Evolutionary conservation across 2,329 filamentous ascomycete genomes (phyloP).

Genomic region (Lachnellula cervina): DNA sequence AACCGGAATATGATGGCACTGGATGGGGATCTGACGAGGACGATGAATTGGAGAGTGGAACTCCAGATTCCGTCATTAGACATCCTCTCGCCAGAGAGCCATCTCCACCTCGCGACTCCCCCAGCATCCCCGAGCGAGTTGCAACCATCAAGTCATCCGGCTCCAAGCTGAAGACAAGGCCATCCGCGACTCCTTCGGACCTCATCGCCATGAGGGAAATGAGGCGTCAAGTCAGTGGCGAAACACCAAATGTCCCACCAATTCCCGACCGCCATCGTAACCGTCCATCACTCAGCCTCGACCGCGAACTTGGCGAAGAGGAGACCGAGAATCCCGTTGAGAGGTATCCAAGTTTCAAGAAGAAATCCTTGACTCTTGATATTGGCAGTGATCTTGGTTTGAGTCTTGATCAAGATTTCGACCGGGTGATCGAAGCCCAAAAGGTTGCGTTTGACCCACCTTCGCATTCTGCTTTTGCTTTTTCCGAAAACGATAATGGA

Average conservation of each 20-base stretch:
- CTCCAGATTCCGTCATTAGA: conserved; percentile 86
- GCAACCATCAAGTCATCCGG: conserved; percentile 88
- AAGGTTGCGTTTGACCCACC: conserved; percentile 66
- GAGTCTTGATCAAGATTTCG: conserved; percentile 87
- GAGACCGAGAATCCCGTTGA: conserved; percentile 31
- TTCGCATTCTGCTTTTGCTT: conserved; percentile 21
- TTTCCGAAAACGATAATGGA: conserved; percentile 31
- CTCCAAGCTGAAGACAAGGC: conserved; percentile 80
- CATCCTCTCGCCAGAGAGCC: conserved; percentile 51
- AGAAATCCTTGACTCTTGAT: conserved; percentile 75
- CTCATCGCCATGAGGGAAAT: conserved; percentile 79
- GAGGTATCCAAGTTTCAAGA: conserved; percentile 69
- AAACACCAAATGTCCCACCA: conserved; percentile 55
- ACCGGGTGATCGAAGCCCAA: conserved; percentile 91
- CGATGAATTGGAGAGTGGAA: conserved; percentile 56
- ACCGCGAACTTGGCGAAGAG: conserved; percentile 28
- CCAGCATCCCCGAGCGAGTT: conserved; percentile 70
- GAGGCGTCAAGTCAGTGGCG: conserved; percentile 77
- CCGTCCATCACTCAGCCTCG: conserved; percentile 47
- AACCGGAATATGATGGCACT: conserved; percentile 59
- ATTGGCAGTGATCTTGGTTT: conserved; percentile 72
- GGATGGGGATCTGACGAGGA: conserved; percentile 54
- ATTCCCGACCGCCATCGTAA: conserved; percentile 58
- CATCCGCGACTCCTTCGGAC: conserved; percentile 83
- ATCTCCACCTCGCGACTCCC: conserved; percentile 38